Percentiles rank a stretch among this genome's conserved stretches.
Evolutionary conservation across 352 stramenopile genomes (phyloP).

Genomic region (Phytopythium aichiense): DNA sequence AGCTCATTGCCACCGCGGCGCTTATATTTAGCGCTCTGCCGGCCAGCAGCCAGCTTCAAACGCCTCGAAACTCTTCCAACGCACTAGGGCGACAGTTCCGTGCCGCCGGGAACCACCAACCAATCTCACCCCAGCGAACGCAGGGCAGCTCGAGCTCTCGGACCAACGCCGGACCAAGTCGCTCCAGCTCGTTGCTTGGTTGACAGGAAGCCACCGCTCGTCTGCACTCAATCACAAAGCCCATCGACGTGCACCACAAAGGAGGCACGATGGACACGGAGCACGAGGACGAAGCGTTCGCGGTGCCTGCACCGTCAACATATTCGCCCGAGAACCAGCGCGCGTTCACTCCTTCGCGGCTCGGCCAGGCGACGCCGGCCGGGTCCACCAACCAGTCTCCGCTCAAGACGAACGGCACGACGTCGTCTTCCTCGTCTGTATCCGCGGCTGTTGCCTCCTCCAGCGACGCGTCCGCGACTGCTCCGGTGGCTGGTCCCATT

Average conservation of each 20-base stretch:
- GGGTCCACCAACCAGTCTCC: not conserved
- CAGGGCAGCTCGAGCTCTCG: not conserved
- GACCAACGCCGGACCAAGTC: not conserved
- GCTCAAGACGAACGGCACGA: not conserved
- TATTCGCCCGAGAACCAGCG: constrained; percentile 7
- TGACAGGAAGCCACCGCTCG: not conserved
- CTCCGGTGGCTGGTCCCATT: constrained; percentile 5
- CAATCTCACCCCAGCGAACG: not conserved
- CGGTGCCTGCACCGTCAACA: not conserved
- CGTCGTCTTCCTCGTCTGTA: not conserved
- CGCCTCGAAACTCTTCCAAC: constrained; percentile 5
- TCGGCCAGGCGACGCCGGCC: not conserved
- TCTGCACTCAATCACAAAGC: not conserved
- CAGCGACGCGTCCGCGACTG: not conserved
- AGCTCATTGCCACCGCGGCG: not conserved
- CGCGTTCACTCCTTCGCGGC: not conserved
- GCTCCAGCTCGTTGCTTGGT: not conserved
- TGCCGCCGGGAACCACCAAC: not conserved
- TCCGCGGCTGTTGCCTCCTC: not conserved
- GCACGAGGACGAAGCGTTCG: not conserved
- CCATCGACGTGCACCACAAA: not conserved
- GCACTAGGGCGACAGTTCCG: not conserved
- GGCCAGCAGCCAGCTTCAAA: not conserved
- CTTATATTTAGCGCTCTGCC: constrained; percentile 1
- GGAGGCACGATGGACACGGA: constrained; percentile 3